A percentile compares a stretch with the other conserved stretches of the same genome.
Evolutionary conservation across 2,329 filamentous ascomycete genomes (phyloP).

Genomic region (Aspergillus sp.): DNA sequence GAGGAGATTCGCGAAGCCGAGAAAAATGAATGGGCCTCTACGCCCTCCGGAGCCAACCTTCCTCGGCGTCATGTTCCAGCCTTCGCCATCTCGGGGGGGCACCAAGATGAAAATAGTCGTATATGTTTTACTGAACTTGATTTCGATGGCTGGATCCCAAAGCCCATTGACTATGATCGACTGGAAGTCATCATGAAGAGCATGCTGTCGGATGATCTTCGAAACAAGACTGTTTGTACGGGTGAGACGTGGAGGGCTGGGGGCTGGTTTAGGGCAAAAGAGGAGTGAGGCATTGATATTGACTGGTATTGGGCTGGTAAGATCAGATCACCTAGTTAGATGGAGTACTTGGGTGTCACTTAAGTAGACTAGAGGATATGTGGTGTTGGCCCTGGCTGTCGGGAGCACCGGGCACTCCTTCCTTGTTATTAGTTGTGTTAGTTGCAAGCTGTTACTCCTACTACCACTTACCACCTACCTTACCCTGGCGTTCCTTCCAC

Average conservation of each 20-base stretch:
- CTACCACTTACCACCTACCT: too few species aligned
- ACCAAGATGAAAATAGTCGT: conserved; percentile 65
- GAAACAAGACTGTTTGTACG: conserved; percentile 65
- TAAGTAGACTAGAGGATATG: neutral
- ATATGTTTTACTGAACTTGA: conserved; percentile 71
- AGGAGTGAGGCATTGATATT: neutral
- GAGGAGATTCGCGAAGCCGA: conserved; percentile 80
- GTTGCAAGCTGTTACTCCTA: too few species aligned
- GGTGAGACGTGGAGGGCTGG: conserved; percentile 79
- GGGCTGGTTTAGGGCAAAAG: conserved; percentile 66
- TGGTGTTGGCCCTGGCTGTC: too few species aligned
- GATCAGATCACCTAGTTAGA: neutral
- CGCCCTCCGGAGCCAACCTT: conserved; percentile 29
- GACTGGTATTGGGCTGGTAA: neutral
- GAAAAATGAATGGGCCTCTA: neutral
- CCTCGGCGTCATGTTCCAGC: conserved; percentile 63
- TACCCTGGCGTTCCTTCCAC: too few species aligned
- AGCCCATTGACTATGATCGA: conserved; percentile 79
- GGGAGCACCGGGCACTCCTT: too few species aligned
- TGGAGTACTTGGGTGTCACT: neutral
- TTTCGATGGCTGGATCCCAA: conserved; percentile 88
- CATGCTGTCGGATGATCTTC: conserved; percentile 61
- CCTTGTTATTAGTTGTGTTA: too few species aligned
- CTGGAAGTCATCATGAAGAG: conserved; percentile 68
- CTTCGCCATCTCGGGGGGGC: conserved; percentile 77